Evolutionary conservation across 2,329 filamentous ascomycete genomes (phyloP).

Genomic region (Septoria petroselini): DNA sequence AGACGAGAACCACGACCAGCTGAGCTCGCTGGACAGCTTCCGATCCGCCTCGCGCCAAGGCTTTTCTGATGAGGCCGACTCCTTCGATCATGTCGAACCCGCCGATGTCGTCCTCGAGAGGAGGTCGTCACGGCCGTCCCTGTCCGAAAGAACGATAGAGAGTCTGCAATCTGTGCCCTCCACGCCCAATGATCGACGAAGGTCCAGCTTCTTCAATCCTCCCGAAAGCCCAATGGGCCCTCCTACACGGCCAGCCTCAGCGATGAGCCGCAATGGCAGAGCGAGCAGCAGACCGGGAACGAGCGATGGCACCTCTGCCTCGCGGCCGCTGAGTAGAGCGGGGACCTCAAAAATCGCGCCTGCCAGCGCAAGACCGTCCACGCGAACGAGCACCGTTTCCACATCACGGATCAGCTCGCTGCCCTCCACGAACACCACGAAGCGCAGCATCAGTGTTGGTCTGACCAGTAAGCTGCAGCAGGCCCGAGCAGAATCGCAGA

Average conservation of each 20-base stretch:
- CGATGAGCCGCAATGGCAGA: slow-evolving; percentile 51
- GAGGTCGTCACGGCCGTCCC: slow-evolving; percentile 53
- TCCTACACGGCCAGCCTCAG: slow-evolving; percentile 61
- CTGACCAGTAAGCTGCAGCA: slow-evolving; percentile 29
- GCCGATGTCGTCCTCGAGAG: slow-evolving; percentile 15
- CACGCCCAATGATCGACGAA: slow-evolving; percentile 66
- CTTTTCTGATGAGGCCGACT: slow-evolving; percentile 26
- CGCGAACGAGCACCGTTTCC: slow-evolving; percentile 13
- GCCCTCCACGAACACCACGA: slow-evolving; percentile 29
- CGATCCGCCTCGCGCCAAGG: slow-evolving; percentile 43
- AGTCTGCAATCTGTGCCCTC: slow-evolving; percentile 75
- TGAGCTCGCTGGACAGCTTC: slow-evolving; percentile 45
- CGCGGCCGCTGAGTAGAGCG: slow-evolving; percentile 28
- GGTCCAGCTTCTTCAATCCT: slow-evolving; percentile 69
- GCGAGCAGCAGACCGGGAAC: slow-evolving; percentile 50
- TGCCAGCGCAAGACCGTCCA: slow-evolving; percentile 36
- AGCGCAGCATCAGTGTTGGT: slow-evolving; percentile 31
- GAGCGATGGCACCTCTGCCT: slow-evolving; percentile 40
- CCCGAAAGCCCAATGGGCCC: slow-evolving; percentile 58
- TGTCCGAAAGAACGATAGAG: slow-evolving; percentile 82
- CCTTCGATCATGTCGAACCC: slow-evolving; percentile 22
- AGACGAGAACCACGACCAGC: slow-evolving; percentile 39
- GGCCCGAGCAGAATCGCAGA: slow-evolving; percentile 17
- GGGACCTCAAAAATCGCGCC: slow-evolving; percentile 38
- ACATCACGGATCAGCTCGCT: slow-evolving; percentile 28